Evolutionary conservation across 2,329 filamentous ascomycete genomes (phyloP), one percentile per base, ranked within the genome.

Genomic region (Calonectria hongkongensis): DNA sequence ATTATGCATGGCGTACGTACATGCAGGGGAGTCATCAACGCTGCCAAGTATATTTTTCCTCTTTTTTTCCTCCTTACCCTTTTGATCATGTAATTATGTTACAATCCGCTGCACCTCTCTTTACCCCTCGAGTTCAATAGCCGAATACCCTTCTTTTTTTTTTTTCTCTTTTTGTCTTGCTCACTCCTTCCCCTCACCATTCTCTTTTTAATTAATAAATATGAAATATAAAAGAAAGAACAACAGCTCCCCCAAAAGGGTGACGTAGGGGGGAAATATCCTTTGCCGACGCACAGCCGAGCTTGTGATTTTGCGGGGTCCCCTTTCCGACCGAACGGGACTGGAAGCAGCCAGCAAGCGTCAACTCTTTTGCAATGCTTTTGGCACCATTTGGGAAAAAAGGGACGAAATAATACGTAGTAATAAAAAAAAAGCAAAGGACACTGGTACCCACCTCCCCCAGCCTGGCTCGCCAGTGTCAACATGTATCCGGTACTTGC

Each of bases 281-380:
- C 66, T 82, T 87, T 87, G 82, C 87, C 87, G 88, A 89, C 82
- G 73, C 81, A 78, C 81, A 87, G 85, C 87, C 87, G 87, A 89
- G 88, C 88, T 89, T 89, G 88, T 89, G 88, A 89, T 87, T 86
- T 86, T 88, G 87, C 87, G 87, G 87, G 87, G 87, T 79, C 77
- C 68, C 45, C 71, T 41, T 64, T 51, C 30, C 43, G 33, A 68
- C 64, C 47, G 18, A n/a, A n/a, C 41, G 15, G 41, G 50, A 13
- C 45, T 5, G 51, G 51, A 30, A 33, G 27, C 69, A 66, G 60
- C 68, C 62, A 71, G 68, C 63, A 36, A 62, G 68, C 63, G 56
- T 71, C 68, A 71, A 33, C 62, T 71, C 43, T 71, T 71, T 70
- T 65, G 48, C 67, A 70, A 70, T 65, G 51, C 51, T 56, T 36